Base-by-base conservation (phyloP, 2,329 filamentous ascomycete species). In the Truncatella angustata region DNA sequence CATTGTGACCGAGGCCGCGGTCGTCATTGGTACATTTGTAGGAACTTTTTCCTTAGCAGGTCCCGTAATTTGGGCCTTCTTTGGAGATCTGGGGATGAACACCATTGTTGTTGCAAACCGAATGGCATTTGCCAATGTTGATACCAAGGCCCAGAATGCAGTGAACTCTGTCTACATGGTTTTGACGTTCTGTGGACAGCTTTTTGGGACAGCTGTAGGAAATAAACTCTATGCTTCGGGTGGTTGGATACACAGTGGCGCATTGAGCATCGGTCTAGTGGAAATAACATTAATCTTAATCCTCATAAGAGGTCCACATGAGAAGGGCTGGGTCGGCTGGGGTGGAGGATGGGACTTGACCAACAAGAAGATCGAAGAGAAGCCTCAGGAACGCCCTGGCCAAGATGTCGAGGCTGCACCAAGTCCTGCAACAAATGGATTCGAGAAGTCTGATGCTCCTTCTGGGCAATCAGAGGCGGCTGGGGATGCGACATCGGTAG, bases 131-230 rank as follows among this genome's bases (percentile, higher is more conserved):
- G 59, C 65, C 5, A 57, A 57, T 3, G 65, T 69, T 0, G 60
- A 63, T 18, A 57, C 63, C 3, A 66, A 59, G 12, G 62, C 63
- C 1, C 62, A 71, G 36, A 73, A 65, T 44, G 67, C 69, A 2
- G 66, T 73, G 45, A 77, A 66, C 14, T 63, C 66, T 0, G 62
- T 66, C 5, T 70, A 66, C 21, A 70, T 70, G 66, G 61, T 70
- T 12, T 58, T 61, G 36, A 66, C 62, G 0, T 70, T 70, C 49
- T 60, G 57, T 24, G 66, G 67, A 1, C 65, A 70, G 50, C 57
- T 70, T 5, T 67, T 65, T 12, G 66, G 67, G 0, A 70, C 66
- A 0, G 60, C 63, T 0, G 62, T 64, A 0, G 66, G 66, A 0
- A 70, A 69, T 26, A 54, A 57, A 9, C 55, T 69, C 0, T 69